These are phyloP conservation scores for Meyerozyma smithsonii DNA, from an alignment of 1,139 yeast species.

Conservation along the genomic window DNA sequence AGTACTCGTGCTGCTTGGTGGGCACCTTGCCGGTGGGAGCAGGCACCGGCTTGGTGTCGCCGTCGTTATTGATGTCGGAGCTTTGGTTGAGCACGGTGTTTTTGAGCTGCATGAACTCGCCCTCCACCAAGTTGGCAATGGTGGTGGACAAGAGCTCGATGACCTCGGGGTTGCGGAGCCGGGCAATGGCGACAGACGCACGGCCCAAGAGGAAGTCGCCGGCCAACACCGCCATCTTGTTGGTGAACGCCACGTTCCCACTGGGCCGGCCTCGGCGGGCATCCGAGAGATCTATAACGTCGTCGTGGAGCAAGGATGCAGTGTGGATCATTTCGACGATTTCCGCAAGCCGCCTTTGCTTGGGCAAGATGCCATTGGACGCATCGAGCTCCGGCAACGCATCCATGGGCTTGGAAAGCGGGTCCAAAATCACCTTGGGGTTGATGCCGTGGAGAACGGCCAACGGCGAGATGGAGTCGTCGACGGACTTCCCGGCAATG, in stretches of 20 bases:
- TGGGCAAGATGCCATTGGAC: slow-evolving; percentile 74
- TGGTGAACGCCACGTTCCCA: slow-evolving; percentile 90
- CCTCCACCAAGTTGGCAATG: slow-evolving; percentile 95
- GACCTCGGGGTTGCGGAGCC: slow-evolving; percentile 94
- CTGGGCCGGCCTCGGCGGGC: slow-evolving; percentile 86
- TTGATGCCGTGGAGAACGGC: slow-evolving; percentile 83
- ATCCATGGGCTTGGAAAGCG: slow-evolving; percentile 78
- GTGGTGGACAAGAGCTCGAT: slow-evolving; percentile 92
- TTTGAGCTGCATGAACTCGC: slow-evolving; percentile 96
- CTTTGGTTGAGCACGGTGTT: slow-evolving; percentile 68
- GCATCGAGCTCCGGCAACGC: slow-evolving; percentile 59
- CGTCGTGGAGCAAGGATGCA: slow-evolving; percentile 94
- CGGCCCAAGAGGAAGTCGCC: slow-evolving; percentile 94
- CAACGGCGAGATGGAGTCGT: slow-evolving; percentile 71
- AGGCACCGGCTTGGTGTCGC: slow-evolving; percentile 49
- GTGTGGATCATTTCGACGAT: slow-evolving; percentile 98
- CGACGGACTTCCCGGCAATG: slow-evolving; percentile 51
- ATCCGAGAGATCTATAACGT: slow-evolving; percentile 91
- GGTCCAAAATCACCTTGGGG: slow-evolving; percentile 74
- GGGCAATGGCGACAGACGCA: slow-evolving; percentile 92
- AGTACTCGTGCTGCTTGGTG: slow-evolving; percentile 54
- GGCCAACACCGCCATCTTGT: slow-evolving; percentile 95
- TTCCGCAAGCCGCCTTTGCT: slow-evolving; percentile 92
- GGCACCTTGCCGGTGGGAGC: slow-evolving; percentile 63
- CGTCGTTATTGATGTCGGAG: slow-evolving; percentile 43